These are phyloP conservation scores for Backusella macrospora DNA, from an alignment of 192 early-diverging fungal species.

Conservation along the genomic window DNA sequence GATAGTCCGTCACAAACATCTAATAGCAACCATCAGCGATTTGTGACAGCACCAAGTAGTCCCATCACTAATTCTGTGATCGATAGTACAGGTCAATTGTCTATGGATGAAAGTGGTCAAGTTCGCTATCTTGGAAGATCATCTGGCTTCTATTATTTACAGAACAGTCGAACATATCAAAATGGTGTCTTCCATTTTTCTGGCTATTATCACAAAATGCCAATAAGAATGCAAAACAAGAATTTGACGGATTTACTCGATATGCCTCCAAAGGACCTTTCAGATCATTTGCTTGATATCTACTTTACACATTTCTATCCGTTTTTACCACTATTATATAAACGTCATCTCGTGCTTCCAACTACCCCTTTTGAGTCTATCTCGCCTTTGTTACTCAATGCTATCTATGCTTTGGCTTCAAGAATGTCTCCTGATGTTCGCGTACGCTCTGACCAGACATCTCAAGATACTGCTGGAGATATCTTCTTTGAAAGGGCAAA, in stretches of 20 bases:
- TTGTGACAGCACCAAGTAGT: neutral
- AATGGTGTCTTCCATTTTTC: slow-evolving; percentile 45
- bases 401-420: slow-evolving; percentile 55
- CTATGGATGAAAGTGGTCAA: slow-evolving; percentile 71
- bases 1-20: slow-evolving; percentile 23
- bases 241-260: slow-evolving; percentile 41
- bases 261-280: slow-evolving; percentile 64
- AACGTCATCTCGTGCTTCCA: slow-evolving; percentile 51
- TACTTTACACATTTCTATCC: slow-evolving; percentile 72
- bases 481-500: slow-evolving; percentile 71
- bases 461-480: slow-evolving; percentile 50
- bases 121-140: slow-evolving; percentile 75
- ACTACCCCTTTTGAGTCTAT: slow-evolving; percentile 39
- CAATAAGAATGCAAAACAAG: slow-evolving; percentile 30
- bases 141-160: slow-evolving; percentile 73
- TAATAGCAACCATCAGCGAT: neutral
- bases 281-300: slow-evolving; percentile 57
- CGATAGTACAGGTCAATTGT: slow-evolving; percentile 60
- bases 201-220: slow-evolving; percentile 35
- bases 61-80: slow-evolving; percentile 33
- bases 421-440: slow-evolving; percentile 45
- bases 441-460: slow-evolving; percentile 45
- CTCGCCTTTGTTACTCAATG: slow-evolving; percentile 50
- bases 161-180: slow-evolving; percentile 55
- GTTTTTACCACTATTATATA: slow-evolving; percentile 70